phyloP scores from a whole-genome alignment of 2,329 filamentous ascomycete species.

The Herpomyces periplanetae region DNA sequence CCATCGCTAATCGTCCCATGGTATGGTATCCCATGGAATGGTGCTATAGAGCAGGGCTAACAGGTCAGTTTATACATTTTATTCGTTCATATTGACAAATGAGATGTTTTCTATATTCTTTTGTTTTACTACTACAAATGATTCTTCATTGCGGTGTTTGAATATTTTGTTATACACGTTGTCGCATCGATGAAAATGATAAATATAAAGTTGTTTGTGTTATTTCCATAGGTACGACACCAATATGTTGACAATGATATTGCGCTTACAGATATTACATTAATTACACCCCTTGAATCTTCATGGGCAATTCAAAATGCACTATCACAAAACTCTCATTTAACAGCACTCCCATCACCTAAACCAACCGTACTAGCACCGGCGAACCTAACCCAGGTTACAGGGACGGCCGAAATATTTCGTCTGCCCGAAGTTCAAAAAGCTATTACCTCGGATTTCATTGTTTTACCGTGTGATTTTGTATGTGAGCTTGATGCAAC shows the following conservation, averaged over 20 bases:
- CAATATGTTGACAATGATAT: constrained; percentile 2
- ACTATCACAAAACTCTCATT: constrained; percentile 32
- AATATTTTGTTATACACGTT: too few relatives aligned
- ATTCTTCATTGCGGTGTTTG: too few relatives aligned
- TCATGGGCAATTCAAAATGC: constrained; percentile 23
- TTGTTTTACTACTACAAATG: too few relatives aligned
- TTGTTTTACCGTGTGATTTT: constrained; percentile 67
- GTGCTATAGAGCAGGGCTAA: constrained; percentile 41
- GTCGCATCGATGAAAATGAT: too few relatives aligned
- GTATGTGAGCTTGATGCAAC: constrained; percentile 61
- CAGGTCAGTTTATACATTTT: too few relatives aligned
- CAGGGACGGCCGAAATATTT: constrained; percentile 56
- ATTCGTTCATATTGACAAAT: too few relatives aligned
- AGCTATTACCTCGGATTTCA: constrained; percentile 46
- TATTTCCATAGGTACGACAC: constrained; percentile 1
- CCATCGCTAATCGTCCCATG: constrained; percentile 53
- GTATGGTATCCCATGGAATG: constrained; percentile 63
- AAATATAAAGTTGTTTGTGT: constrained; percentile 1
- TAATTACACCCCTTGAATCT: constrained; percentile 17
- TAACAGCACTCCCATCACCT: constrained; percentile 26
- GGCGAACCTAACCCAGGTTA: constrained; percentile 32
- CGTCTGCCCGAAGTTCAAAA: constrained; percentile 40
- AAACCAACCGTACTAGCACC: constrained; percentile 39
- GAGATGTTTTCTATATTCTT: too few relatives aligned
- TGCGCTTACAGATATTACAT: constrained; percentile 11